phyloP scores from a whole-genome alignment of 768 basidiomycete species.

The Podaxis sp. region DNA sequence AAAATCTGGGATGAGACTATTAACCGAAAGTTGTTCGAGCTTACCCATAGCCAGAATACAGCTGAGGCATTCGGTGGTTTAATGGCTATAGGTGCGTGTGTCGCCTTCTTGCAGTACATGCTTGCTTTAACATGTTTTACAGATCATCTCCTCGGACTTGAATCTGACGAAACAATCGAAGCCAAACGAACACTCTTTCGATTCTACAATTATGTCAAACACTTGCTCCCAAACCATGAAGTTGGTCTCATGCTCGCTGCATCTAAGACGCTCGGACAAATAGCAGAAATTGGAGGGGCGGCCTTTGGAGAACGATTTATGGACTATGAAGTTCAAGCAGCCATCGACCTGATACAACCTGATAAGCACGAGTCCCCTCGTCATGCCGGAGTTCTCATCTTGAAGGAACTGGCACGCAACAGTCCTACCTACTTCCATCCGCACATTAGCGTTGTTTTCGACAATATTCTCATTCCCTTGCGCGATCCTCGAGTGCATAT shows the following conservation, averaged over 20 bases:
- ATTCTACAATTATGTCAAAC: slow-evolving; percentile 91
- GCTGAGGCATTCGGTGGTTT: slow-evolving; percentile 85
- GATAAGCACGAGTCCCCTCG: slow-evolving; percentile 82
- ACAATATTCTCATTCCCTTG: slow-evolving; percentile 88
- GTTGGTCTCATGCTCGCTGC: slow-evolving; percentile 93
- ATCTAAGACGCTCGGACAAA: slow-evolving; percentile 88
- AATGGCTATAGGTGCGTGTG: slow-evolving; percentile 73
- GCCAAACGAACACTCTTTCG: slow-evolving; percentile 79
- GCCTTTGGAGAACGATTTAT: slow-evolving; percentile 88
- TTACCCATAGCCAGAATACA: slow-evolving; percentile 78
- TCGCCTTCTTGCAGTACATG: not conserved
- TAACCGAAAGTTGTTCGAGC: slow-evolving; percentile 74
- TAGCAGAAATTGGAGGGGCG: slow-evolving; percentile 78
- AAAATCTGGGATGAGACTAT: slow-evolving; percentile 88
- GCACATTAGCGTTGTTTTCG: slow-evolving; percentile 84
- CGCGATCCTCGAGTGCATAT: slow-evolving; percentile 89
- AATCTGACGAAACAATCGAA: slow-evolving; percentile 79
- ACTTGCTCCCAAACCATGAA: slow-evolving; percentile 87
- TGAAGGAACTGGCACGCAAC: slow-evolving; percentile 91
- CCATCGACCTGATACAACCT: slow-evolving; percentile 75
- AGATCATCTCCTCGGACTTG: slow-evolving; percentile 76
- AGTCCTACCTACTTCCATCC: slow-evolving; percentile 86
- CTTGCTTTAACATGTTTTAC: slow-evolving; percentile 11
- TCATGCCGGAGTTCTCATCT: slow-evolving; percentile 90
- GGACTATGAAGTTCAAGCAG: slow-evolving; percentile 83